Conservation (phyloP, 176 grass and related monocot species). For the Aegilops speltoides region DNA sequence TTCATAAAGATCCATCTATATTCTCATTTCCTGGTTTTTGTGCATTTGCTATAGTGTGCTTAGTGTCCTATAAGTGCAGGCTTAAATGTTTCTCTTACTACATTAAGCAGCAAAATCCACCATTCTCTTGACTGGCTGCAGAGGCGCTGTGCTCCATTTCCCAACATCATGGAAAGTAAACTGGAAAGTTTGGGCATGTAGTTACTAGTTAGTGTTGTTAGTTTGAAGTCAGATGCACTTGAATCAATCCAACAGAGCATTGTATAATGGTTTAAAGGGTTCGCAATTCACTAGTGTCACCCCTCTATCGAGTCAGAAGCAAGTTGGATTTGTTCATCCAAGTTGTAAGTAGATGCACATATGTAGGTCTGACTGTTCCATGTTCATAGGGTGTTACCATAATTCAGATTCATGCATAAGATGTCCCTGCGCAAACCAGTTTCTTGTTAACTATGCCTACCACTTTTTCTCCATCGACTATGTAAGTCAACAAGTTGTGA, state of each 20-base stretch:
- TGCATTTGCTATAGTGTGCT: not conserved
- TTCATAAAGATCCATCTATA: not conserved
- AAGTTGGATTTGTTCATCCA: not conserved
- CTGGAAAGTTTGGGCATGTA: not conserved
- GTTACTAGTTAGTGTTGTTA: not conserved
- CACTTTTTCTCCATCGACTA: not conserved
- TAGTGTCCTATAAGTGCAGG: not conserved
- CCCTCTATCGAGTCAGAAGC: not conserved
- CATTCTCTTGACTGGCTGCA: not conserved
- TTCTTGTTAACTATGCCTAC: not conserved
- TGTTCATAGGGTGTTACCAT: not conserved
- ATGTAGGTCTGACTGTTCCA: not conserved
- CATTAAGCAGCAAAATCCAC: not conserved
- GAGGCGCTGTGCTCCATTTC: not conserved
- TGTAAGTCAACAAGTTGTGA: not conserved
- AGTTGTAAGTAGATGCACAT: not conserved
- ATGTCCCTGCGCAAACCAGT: not conserved
- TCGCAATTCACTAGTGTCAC: not conserved
- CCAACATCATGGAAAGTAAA: not conserved
- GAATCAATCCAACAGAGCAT: not conserved
- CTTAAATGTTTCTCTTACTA: not conserved
- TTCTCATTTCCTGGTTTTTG: not conserved
- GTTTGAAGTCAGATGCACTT: not conserved
- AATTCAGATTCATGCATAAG: not conserved
- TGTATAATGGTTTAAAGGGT: not conserved